Conservation (phyloP, 2,329 filamentous ascomycete genomes). For the Cercospora zeina region DNA sequence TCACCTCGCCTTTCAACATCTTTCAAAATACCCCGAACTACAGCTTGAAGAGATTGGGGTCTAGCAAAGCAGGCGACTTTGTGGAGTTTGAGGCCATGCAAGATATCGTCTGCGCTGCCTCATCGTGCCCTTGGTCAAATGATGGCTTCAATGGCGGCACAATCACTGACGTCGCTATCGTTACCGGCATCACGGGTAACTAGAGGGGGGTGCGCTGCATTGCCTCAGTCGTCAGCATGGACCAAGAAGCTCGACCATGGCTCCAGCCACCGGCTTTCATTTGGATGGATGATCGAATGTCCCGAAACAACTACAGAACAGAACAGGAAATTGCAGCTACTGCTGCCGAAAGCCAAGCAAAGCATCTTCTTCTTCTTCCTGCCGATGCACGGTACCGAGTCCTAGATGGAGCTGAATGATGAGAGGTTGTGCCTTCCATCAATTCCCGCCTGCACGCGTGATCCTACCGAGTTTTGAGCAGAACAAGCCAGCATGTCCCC, state of each 20-base stretch:
- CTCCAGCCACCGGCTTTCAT: conserved; percentile 17
- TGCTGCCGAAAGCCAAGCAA: background rate
- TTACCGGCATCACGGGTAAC: conserved; percentile 31
- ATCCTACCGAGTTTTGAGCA: background rate
- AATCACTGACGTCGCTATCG: conserved; percentile 43
- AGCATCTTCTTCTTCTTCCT: background rate
- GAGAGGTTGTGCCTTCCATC: no score
- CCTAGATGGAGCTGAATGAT: no score
- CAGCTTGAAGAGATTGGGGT: conserved; percentile 42
- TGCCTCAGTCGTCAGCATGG: background rate
- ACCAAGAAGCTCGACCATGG: conserved; percentile 3
- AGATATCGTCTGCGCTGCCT: conserved; percentile 42
- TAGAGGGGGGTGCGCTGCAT: background rate
- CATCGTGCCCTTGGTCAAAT: conserved; percentile 45
- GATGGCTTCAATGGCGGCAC: conserved; percentile 45
- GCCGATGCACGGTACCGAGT: background rate
- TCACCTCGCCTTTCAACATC: conserved; percentile 44
- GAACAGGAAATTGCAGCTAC: background rate
- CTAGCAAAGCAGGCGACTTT: conserved; percentile 43
- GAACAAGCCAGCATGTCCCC: background rate
- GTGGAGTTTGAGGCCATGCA: conserved; percentile 44
- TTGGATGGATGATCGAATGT: background rate
- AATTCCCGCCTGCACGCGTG: background rate
- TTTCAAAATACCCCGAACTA: conserved; percentile 38
- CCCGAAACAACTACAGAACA: background rate